Conservation (phyloP, 352 stramenopile genomes). For the Labyrinthula sp. region DNA sequence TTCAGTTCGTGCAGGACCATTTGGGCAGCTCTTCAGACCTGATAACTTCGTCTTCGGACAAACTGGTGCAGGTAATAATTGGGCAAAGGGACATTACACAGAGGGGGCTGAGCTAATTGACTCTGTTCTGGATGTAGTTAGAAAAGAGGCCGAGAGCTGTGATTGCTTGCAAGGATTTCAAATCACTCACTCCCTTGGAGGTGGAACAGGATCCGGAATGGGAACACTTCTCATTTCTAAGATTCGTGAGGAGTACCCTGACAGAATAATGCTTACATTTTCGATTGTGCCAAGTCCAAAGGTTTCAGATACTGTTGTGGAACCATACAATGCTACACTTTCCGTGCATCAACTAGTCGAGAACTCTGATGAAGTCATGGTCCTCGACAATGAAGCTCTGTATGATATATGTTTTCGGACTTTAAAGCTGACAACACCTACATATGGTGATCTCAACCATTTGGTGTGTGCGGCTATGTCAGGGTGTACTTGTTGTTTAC, state of each 20-base stretch:
- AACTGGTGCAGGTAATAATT: constrained; percentile 91
- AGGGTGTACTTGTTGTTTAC: constrained; percentile 90
- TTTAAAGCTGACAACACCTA: constrained; percentile 91
- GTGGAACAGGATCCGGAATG: constrained; percentile 92
- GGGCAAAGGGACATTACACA: constrained; percentile 97
- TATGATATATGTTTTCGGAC: constrained; percentile 99
- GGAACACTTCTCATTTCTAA: constrained; percentile 43
- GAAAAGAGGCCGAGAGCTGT: constrained; percentile 89
- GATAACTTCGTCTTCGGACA: constrained; percentile 98
- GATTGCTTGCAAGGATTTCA: constrained; percentile 96
- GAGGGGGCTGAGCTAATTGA: constrained; percentile 92
- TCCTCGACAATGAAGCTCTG: constrained; percentile 96
- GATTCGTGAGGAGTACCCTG: constrained; percentile 36
- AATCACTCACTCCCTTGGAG: constrained; percentile 94
- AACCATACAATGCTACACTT: constrained; percentile 98
- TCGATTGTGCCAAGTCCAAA: constrained; percentile 84
- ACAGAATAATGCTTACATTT: constrained; percentile 98
- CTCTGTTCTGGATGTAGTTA: constrained; percentile 85
- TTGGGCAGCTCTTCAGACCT: constrained; percentile 85
- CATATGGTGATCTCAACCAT: constrained; percentile 95
- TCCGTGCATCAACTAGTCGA: constrained; percentile 97
- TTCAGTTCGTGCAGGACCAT: constrained; percentile 75
- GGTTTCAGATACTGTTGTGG: constrained; percentile 93
- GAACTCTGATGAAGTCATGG: constrained; percentile 98
- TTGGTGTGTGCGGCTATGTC: constrained; percentile 93